Base-by-base conservation (phyloP, 139 green algal species). In the Auxenochlorella protothecoides region DNA sequence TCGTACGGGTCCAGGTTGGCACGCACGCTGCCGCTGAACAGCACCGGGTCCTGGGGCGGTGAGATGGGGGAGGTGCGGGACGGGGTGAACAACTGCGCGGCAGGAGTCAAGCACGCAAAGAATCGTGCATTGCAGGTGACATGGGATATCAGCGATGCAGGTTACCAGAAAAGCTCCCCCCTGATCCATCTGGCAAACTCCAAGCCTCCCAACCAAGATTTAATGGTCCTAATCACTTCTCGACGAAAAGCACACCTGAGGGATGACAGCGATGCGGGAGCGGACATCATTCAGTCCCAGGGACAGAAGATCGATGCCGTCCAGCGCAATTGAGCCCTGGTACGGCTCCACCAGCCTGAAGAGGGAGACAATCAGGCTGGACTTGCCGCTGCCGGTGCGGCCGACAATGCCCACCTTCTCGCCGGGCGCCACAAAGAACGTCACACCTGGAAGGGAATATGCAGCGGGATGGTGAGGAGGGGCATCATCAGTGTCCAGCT, bases 1-100 rank as follows among this genome's bases (percentile, higher is more conserved):
- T 72, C 64, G 62, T 93, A 95, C 11, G 93, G 93, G 81, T 98
- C 93, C 75, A 98, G 86, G 84, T 98, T 98, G 72, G 74, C 75
- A 53, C 93, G 85, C 65, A 98, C 80, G 3, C 79, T 93, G 67
- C 90, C 92, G n/a, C 73, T 85, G 75, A 97, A 97, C 66, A 97
- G 83, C 73, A 96, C 86, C 2, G 91, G 91, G 72, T 93, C 93
- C 85, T 96, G 90, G 8, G 74, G 27, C 5, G 68, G n/a, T 7
- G 14, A 65, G 27, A 53, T 12, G 57, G 52, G 69, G 27, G 55
- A 6, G 16, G 27, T 44, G 27, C 27, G 27, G 27, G 27, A 44
- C 1, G 27, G 27, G 27, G 27, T 44, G 27, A 44, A 44, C 1
- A 44, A 0, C 27, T 44, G 27, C 27, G 27, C 27, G 27, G 27